Conservation (phyloP, 2,329 filamentous ascomycete genomes). For the Alternaria viburni region DNA sequence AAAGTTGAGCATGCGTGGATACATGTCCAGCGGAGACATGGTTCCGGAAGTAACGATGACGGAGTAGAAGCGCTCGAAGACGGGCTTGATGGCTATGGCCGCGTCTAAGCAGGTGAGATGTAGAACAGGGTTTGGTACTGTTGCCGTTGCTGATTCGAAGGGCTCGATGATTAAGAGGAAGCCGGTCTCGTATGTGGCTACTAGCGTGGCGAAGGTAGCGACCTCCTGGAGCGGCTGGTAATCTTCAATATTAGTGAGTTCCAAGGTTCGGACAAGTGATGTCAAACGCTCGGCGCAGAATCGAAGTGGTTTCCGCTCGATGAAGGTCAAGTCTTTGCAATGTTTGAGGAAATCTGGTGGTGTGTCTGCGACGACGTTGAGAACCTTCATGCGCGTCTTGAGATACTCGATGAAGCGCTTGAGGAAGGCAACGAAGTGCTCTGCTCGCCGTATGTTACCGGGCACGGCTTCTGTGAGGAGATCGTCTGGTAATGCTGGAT, state of each 20-base stretch:
- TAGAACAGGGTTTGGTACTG: conserved; percentile 94
- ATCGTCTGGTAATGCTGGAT: conserved; percentile 91
- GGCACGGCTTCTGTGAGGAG: conserved; percentile 94
- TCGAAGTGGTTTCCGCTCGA: conserved; percentile 90
- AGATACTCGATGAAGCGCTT: conserved; percentile 98
- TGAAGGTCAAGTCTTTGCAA: conserved; percentile 94
- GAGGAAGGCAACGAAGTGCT: conserved; percentile 93
- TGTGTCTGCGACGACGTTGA: conserved; percentile 96
- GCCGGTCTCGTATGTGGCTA: conserved; percentile 95
- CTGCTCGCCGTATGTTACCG: conserved; percentile 92
- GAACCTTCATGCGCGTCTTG: conserved; percentile 97
- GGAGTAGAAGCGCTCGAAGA: conserved; percentile 96
- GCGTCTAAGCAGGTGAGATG: conserved; percentile 97
- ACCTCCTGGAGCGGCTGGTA: conserved; percentile 97
- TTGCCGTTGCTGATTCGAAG: conserved; percentile 92
- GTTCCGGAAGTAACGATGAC: conserved; percentile 99
- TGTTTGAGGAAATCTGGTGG: conserved; percentile 92
- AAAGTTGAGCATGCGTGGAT: conserved; percentile 98
- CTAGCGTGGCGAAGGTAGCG: conserved; percentile 93
- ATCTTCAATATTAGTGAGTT: conserved; percentile 97
- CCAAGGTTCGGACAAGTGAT: conserved; percentile 90
- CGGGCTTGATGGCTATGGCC: conserved; percentile 95
- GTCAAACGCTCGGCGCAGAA: conserved; percentile 96
- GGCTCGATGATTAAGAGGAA: conserved; percentile 97
- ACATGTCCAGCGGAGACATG: conserved; percentile 97